Conservation (phyloP, 306 rosid genomes). For the Vicia villosa region DNA sequence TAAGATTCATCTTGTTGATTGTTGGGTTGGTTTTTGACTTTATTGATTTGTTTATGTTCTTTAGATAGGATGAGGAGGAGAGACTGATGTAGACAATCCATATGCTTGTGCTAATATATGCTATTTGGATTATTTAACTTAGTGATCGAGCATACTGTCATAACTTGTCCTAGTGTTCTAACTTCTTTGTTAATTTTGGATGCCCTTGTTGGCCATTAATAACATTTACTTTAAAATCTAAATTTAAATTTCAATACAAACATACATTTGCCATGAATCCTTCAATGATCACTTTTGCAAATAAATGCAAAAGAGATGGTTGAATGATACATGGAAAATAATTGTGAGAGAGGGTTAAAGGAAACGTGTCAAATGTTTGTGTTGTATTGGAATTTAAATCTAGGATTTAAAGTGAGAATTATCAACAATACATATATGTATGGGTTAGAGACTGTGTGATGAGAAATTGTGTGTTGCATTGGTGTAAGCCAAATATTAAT, state of each 20-base stretch:
- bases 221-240: background rate
- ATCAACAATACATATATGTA: no score
- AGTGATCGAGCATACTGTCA: no score
- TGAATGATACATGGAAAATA: background rate
- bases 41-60: background rate
- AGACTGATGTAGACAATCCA: background rate
- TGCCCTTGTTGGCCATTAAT: background rate
- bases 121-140: no score
- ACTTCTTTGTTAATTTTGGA: background rate
- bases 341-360: background rate
- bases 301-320: background rate
- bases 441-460: no score
- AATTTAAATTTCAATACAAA: no score
- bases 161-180: background rate
- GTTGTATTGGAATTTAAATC: background rate
- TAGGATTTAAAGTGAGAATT: background rate
- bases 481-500: background rate
- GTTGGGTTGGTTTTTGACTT: background rate
- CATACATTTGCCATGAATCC: no score
- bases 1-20: background rate
- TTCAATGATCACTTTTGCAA: background rate
- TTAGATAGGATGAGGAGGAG: background rate
- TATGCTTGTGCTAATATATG: background rate
- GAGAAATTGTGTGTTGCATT: background rate
- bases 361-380: background rate